These are phyloP conservation scores for Parachlorella kessleri DNA, from an alignment of 139 green algal species.

Conservation along the genomic window DNA sequence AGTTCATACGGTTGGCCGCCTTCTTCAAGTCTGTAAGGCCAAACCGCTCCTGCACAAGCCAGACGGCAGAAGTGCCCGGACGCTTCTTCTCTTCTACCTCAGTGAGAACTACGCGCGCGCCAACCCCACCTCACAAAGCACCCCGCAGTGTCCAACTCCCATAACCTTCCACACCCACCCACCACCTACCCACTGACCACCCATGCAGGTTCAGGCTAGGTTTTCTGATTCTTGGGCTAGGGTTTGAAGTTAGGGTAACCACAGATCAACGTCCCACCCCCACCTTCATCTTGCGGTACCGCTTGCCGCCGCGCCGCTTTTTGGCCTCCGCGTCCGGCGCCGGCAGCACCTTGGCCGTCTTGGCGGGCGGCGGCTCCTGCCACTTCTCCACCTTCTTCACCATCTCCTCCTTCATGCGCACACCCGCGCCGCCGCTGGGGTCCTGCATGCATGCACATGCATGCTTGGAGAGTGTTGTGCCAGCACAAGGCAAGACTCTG, in stretches of 20 bases:
- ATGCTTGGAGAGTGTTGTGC: too few relatives aligned
- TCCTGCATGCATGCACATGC: conserved; percentile 32
- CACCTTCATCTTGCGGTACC: conserved; percentile 92
- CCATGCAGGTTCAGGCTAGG: too few relatives aligned
- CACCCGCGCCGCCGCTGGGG: conserved; percentile 32
- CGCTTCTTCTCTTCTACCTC: too few relatives aligned
- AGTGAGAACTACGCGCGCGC: too few relatives aligned
- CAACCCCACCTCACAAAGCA: too few relatives aligned
- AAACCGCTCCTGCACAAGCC: conserved; percentile 70
- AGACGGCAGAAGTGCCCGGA: neutral
- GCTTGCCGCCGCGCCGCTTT: conserved; percentile 87
- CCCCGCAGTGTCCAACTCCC: too few relatives aligned
- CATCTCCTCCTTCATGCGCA: conserved; percentile 78
- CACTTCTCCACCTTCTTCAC: conserved; percentile 96
- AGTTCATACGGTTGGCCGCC: conserved; percentile 93
- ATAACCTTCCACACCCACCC: neutral
- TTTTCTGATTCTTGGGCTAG: too few relatives aligned
- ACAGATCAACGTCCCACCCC: too few relatives aligned
- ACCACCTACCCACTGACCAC: neutral
- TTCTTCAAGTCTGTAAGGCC: conserved; percentile 88
- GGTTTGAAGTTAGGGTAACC: too few relatives aligned
- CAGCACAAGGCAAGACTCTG: too few relatives aligned
- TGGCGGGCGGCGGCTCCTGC: conserved; percentile 96
- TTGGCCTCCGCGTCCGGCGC: conserved; percentile 88
- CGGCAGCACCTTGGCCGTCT: conserved; percentile 84